A percentile compares a stretch with the other conserved stretches of the same genome.
Evolutionary conservation across 2,329 filamentous ascomycete genomes (phyloP).

Genomic region (Sarocladium strictum): DNA sequence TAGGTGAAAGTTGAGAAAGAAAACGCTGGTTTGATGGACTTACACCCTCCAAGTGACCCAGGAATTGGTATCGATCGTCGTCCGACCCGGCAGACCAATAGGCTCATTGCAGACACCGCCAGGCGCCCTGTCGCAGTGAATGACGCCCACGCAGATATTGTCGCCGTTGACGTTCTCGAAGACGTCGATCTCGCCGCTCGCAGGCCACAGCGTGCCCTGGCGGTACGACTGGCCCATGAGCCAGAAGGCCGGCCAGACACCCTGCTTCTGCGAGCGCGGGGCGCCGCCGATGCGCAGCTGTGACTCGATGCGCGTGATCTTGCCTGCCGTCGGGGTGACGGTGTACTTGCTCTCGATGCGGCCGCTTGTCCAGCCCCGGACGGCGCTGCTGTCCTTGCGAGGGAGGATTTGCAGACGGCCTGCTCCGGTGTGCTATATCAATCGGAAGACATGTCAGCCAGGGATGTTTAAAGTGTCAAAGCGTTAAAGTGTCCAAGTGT

Average conservation of each 20-base stretch:
- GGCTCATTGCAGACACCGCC: constrained; percentile 49
- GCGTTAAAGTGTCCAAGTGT: too few relatives aligned
- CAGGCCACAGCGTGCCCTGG: constrained; percentile 42
- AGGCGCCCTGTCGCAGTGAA: constrained; percentile 41
- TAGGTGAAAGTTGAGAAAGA: not conserved
- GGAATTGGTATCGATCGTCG: constrained; percentile 29
- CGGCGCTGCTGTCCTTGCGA: constrained; percentile 27
- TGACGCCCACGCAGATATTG: constrained; percentile 39
- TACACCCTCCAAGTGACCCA: constrained; percentile 45
- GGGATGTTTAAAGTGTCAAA: too few relatives aligned
- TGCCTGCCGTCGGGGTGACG: constrained; percentile 39
- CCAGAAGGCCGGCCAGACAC: constrained; percentile 56
- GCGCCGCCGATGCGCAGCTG: constrained; percentile 41
- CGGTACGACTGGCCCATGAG: constrained; percentile 45
- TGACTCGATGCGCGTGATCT: constrained; percentile 40
- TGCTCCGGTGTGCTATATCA: constrained; percentile 35
- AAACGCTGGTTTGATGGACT: not conserved
- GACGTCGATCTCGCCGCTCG: constrained; percentile 51
- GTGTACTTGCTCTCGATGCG: constrained; percentile 45
- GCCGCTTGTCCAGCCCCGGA: constrained; percentile 45
- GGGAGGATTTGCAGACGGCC: constrained; percentile 47
- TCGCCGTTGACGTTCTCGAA: constrained; percentile 50
- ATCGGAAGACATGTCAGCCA: too few relatives aligned
- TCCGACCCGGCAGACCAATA: constrained; percentile 30
- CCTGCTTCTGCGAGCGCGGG: constrained; percentile 37